Evolutionary conservation across 2,329 filamentous ascomycete species (phyloP).

Genomic region (Ramularia endophylla): DNA sequence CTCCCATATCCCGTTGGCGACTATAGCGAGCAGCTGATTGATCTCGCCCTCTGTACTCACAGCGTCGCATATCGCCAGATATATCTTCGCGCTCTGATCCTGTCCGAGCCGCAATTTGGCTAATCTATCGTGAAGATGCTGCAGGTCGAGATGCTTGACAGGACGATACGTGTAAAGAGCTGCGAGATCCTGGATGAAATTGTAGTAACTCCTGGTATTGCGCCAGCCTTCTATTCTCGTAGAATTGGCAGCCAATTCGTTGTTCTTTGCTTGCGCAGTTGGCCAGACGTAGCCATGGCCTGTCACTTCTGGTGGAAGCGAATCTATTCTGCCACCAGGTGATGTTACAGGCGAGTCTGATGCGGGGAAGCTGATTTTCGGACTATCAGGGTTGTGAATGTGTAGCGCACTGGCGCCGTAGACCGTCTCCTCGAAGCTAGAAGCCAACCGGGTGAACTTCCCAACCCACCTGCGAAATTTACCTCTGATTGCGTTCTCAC

Average conservation of each 20-base stretch:
- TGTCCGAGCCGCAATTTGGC: slow-evolving; percentile 73
- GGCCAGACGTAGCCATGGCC: slow-evolving; percentile 96
- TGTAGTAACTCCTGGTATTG: slow-evolving; percentile 91
- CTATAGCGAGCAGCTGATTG: slow-evolving; percentile 46
- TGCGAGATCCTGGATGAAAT: slow-evolving; percentile 60
- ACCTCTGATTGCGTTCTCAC: slow-evolving; percentile 80
- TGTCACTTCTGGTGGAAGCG: slow-evolving; percentile 25
- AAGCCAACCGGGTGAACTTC: slow-evolving; percentile 86
- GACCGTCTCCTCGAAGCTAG: slow-evolving; percentile 91
- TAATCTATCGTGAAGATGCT: slow-evolving; percentile 88
- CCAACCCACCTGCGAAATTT: slow-evolving; percentile 95
- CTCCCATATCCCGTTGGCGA: slow-evolving; percentile 28
- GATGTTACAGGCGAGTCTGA: slow-evolving; percentile 12
- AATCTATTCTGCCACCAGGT: slow-evolving; percentile 6
- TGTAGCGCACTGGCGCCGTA: slow-evolving; percentile 89
- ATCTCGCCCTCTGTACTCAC: slow-evolving; percentile 66
- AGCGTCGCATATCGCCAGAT: slow-evolving; percentile 69
- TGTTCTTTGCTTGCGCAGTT: slow-evolving; percentile 71
- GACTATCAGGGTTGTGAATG: slow-evolving; percentile 48
- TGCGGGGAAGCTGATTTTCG: slow-evolving; percentile 8
- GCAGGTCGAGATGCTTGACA: slow-evolving; percentile 75
- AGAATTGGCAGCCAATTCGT: slow-evolving; percentile 85
- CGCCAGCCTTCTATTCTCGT: slow-evolving; percentile 95
- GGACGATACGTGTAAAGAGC: slow-evolving; percentile 40
- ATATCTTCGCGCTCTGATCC: slow-evolving; percentile 74